Base-by-base conservation (phyloP, 2,329 filamentous ascomycete species). In the Fonsecaea monophora region DNA sequence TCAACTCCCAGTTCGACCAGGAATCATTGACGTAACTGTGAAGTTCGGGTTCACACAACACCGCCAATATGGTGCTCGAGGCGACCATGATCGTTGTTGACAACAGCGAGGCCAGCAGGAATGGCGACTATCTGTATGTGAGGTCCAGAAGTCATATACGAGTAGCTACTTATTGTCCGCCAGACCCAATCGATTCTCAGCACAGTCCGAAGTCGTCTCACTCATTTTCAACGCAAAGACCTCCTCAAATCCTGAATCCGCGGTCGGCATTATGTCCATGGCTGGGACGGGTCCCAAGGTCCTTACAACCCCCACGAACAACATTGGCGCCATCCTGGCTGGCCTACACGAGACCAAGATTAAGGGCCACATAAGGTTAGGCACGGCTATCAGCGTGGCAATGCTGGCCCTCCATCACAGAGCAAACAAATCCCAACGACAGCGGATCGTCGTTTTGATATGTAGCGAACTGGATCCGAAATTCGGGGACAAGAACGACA, bases 201-300 rank as follows among this genome's bases (percentile, higher is more conserved):
- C 95, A 74, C 95, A 99, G 85, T 87, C 92, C 74, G 95, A 99
- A 81, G 94, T 94, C 64, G 92, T 96, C 76, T 95, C 92, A 81
- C 89, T 97, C 75, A 90, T 98, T 76, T 98, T 98, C 84, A 92
- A 94, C 77, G 92, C 91, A 77, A 97, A 99, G 81, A 97, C 94
- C 73, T 90, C 93, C 82, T 91, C 90, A 73, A 97, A 99, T 79
- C 93, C 95, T 37, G 95, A 99, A 82, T 98, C 94, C 7, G 96
- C 94, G 10, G 95, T 99, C 72, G 95, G 96, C 60, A 84, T 99
- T 71, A 97, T 99, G 94, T 97, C 92, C 81, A 98, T 98, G 94
- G 95, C 92, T 71, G 95, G 94, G 76, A 94, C 92, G 77, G 94
- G 93, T n/a, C 95, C 95, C 57, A 94, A 98, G 82, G 94, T 99